A percentile compares a stretch with the other conserved stretches of the same genome.
Evolutionary conservation across 2,329 filamentous ascomycete species (phyloP).

Genomic region (Xylaria sp.): DNA sequence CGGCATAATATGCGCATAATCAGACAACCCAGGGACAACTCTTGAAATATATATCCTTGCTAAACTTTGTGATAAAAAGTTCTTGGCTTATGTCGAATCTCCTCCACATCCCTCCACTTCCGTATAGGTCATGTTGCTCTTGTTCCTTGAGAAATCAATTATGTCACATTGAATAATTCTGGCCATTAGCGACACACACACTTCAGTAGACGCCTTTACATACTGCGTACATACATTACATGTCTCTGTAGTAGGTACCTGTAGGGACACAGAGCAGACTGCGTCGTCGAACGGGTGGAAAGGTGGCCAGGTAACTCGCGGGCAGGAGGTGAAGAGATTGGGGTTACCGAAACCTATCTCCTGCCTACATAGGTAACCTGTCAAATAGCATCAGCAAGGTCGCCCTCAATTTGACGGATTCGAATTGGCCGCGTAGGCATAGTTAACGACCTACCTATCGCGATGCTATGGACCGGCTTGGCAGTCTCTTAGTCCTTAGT

Average conservation of each 20-base stretch:
- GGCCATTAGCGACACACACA: background rate
- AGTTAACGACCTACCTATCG: conserved; percentile 32
- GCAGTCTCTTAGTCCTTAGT: conserved; percentile 1
- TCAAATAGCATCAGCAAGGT: background rate
- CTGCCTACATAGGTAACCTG: conserved; percentile 12
- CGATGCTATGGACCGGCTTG: conserved; percentile 19
- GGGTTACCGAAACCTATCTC: background rate
- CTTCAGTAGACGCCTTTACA: too few species aligned
- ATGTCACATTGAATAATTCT: background rate
- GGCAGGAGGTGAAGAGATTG: background rate
- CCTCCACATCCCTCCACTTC: background rate
- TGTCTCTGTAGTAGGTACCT: background rate
- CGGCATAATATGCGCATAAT: too few species aligned
- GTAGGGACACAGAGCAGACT: too few species aligned
- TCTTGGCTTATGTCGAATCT: background rate
- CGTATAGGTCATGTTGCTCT: background rate
- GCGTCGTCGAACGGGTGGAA: background rate
- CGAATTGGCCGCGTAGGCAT: conserved; percentile 1
- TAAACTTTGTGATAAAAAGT: background rate
- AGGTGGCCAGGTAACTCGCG: background rate
- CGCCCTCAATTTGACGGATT: background rate
- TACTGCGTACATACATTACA: too few species aligned
- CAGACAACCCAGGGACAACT: background rate
- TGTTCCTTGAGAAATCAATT: background rate
- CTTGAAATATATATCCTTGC: background rate